Percentiles rank a stretch among this genome's conserved stretches.
These are phyloP conservation scores for Venturia nashicola DNA, from an alignment of 2,329 filamentous ascomycete species.

Conservation along the genomic window DNA sequence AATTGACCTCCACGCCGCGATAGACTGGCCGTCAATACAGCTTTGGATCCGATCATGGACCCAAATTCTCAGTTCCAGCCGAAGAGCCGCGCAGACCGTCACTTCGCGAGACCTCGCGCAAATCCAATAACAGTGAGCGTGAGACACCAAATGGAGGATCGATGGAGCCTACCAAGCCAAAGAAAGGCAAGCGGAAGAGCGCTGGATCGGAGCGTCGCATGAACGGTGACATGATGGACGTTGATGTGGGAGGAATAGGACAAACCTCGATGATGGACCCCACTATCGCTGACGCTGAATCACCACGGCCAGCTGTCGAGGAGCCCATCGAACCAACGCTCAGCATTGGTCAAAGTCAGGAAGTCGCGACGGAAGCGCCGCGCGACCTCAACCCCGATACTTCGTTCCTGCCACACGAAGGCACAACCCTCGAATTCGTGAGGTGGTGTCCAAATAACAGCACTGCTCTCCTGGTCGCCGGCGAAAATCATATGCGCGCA, in stretches of 20 bases:
- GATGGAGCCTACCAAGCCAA: not conserved
- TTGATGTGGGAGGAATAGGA: slow-evolving; percentile 24
- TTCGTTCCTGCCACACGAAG: slow-evolving; percentile 1
- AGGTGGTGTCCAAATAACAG: slow-evolving; percentile 7
- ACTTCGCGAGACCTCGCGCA: not conserved
- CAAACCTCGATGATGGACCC: slow-evolving; percentile 19
- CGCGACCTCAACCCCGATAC: slow-evolving; percentile 15
- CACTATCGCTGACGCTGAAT: slow-evolving; percentile 25
- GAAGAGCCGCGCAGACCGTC: slow-evolving; percentile 14
- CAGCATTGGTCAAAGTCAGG: slow-evolving; percentile 24
- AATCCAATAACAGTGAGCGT: not conserved
- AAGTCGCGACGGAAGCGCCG: slow-evolving; percentile 10
- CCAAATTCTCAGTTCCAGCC: slow-evolving; percentile 25
- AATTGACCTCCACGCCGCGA: not conserved
- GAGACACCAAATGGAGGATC: slow-evolving; percentile 3
- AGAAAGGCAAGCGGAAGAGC: slow-evolving; percentile 17
- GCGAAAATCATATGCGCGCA: slow-evolving; percentile 7
- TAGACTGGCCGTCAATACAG: slow-evolving; percentile 19
- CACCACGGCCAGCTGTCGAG: slow-evolving; percentile 23
- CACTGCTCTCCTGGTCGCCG: slow-evolving; percentile 1
- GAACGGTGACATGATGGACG: slow-evolving; percentile 36
- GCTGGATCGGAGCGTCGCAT: slow-evolving; percentile 21
- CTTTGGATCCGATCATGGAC: slow-evolving; percentile 27
- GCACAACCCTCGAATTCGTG: slow-evolving; percentile 1
- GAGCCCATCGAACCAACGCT: slow-evolving; percentile 26